Conservation (phyloP, 1,284 basidiomycete species). For the Sporisorium reilianum region DNA sequence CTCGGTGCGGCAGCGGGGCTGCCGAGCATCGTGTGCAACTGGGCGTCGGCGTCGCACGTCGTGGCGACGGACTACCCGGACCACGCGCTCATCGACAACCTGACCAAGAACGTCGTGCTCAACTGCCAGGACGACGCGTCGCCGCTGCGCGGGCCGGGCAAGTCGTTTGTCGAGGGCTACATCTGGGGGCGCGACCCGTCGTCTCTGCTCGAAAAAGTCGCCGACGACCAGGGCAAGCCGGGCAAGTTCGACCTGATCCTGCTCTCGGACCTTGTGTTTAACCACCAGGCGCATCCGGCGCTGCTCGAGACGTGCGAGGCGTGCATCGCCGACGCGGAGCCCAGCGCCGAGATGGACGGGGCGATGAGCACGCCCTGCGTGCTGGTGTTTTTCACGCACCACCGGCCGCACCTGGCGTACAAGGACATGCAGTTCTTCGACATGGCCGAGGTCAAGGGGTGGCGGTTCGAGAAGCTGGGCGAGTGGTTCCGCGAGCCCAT, state of each 20-base stretch:
- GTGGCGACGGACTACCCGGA: conserved; percentile 95
- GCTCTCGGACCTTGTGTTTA: conserved; percentile 91
- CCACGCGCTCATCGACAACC: conserved; percentile 80
- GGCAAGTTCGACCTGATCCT: conserved; percentile 82
- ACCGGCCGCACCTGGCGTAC: conserved; percentile 82
- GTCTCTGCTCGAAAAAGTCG: conserved; percentile 73
- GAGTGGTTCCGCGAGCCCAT: conserved; percentile 74
- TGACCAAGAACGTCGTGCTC: conserved; percentile 77
- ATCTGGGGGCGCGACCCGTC: conserved; percentile 84
- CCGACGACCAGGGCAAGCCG: conserved; percentile 32
- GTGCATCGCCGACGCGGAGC: conserved; percentile 64
- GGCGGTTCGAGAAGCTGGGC: conserved; percentile 81
- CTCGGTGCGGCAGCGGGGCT: conserved; percentile 92
- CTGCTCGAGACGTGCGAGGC: conserved; percentile 81
- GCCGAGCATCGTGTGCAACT: conserved; percentile 72
- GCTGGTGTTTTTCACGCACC: conserved; percentile 92
- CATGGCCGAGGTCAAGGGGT: conserved; percentile 77
- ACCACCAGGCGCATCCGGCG: conserved; percentile 80
- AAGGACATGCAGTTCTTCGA: conserved; percentile 87
- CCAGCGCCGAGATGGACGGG: conserved; percentile 18
- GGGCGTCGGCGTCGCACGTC: conserved; percentile 72
- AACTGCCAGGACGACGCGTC: conserved; percentile 73
- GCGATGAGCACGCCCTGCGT: conserved; percentile 72
- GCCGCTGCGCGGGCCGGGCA: conserved; percentile 30
- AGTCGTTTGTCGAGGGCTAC: conserved; percentile 75